Base-by-base conservation (phyloP, 768 basidiomycete genomes). In the Hydnomerulius pinastri region DNA sequence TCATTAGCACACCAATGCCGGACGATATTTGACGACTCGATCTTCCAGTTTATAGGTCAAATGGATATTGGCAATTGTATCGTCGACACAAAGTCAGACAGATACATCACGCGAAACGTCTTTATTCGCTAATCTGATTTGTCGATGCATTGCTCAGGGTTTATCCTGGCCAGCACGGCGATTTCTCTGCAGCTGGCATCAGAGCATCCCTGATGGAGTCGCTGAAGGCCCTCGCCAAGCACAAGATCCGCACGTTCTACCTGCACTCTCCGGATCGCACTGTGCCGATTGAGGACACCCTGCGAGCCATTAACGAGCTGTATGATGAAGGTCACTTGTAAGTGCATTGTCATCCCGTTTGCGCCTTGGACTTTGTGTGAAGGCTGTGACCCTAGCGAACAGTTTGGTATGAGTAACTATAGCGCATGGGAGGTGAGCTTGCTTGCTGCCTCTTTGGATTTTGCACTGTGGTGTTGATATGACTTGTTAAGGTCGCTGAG, bases 291-390 rank as follows among this genome's bases (percentile, higher is more conserved):
- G 72, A 74, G 38, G 74, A 69, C 10, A 81, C 78, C 0, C 52
- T 81, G 21, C 71, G 67, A 50, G 74, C 69, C 2, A 69, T 78
- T 47, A 65, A 83, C 58, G 68, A 77, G 9, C 58, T 79, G 20
- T 68, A 81, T 70, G 69, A 75, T 46, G 75, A 78, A 58, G 79
- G 82, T 4, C 71, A 77, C 56, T 81, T 83, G 60, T 77, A 67
- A 51, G 75, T 62, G 4, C 18, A 37, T 33, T 52, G 20, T 27
- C 15, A 13, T 40, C 6, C 36, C 25, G 23, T 27, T 12, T 33
- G n/a, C n/a, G 24, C 15, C 30, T 32, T 18, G 20, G n/a, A n/a
- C 18, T 43, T 43, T n/a, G 30, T 24, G 18, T 24, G 20, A 24
- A 37, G 17, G 9, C n/a, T 20, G 6, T 32, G 38, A 38, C 36